These are phyloP conservation scores for Verticillium zaregamsianum DNA, from an alignment of 2,329 filamentous ascomycete species.

Conservation along the genomic window DNA sequence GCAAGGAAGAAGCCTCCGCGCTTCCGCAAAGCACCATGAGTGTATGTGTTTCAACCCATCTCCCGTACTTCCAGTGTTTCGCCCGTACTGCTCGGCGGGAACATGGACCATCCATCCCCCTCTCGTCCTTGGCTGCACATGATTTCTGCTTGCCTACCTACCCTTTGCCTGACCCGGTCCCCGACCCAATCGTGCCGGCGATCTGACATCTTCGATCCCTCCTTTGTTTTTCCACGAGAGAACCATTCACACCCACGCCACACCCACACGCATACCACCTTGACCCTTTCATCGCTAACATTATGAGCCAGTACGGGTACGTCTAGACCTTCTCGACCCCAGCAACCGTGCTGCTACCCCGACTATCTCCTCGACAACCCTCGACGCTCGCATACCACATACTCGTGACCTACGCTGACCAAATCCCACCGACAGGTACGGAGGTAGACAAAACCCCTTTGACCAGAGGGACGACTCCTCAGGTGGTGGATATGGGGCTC, in stretches of 20 bases:
- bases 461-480: slow-evolving; percentile 44
- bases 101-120: not conserved
- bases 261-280: slow-evolving; percentile 1
- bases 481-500: slow-evolving; percentile 21
- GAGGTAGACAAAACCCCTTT: slow-evolving; percentile 52
- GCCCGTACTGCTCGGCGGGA: slow-evolving; percentile 2
- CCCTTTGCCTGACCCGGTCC: not conserved
- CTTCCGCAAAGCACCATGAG: slow-evolving; percentile 36
- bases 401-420: slow-evolving; percentile 5
- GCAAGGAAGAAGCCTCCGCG: slow-evolving; percentile 15
- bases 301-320: slow-evolving; percentile 44
- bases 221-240: not conserved
- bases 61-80: slow-evolving; percentile 18
- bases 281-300: slow-evolving; percentile 24
- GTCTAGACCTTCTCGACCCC: slow-evolving; percentile 15
- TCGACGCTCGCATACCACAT: not conserved
- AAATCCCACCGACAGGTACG: slow-evolving; percentile 41
- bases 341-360: not conserved
- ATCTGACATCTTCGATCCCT: not conserved
- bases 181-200: slow-evolving; percentile 1
- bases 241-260: not conserved
- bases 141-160: not conserved
- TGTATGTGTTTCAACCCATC: slow-evolving; percentile 37
- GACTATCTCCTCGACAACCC: not conserved
- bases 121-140: slow-evolving; percentile 1